These are phyloP conservation scores for Quercus berberidifolia DNA, from an alignment of 306 rosid species.

Conservation along the genomic window DNA sequence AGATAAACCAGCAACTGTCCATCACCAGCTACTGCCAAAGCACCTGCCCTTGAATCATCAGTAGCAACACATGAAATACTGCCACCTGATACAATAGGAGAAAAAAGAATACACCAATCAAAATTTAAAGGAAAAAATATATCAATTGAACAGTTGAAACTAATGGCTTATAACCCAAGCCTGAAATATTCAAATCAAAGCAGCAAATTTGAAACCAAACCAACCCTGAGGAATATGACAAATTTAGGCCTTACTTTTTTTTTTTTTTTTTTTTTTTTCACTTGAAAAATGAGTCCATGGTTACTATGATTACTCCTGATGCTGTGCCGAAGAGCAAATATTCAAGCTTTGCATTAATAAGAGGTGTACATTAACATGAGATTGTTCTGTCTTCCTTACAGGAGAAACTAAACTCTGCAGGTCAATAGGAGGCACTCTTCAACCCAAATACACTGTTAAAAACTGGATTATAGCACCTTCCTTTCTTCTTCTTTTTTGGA, in stretches of 20 bases:
- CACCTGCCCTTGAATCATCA: constrained; percentile 51
- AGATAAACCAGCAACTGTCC: not conserved
- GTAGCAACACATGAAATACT: constrained; percentile 58
- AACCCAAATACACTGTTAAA: not conserved
- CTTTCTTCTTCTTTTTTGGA: no score
- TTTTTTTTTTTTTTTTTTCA: no score
- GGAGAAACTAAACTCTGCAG: constrained; percentile 7
- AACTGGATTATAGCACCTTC: not conserved
- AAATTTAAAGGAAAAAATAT: not conserved
- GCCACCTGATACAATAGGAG: constrained; percentile 38
- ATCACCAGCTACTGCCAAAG: constrained; percentile 50
- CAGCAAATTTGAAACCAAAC: not conserved
- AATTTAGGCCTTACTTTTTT: not conserved
- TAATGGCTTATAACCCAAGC: not conserved
- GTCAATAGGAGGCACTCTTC: constrained; percentile 5
- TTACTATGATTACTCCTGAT: not conserved
- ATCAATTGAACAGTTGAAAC: not conserved
- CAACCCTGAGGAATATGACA: not conserved
- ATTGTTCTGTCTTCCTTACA: not conserved
- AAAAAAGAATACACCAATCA: not conserved
- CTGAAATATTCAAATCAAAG: not conserved
- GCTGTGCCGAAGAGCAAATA: not conserved
- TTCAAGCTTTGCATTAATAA: not conserved
- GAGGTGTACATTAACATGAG: not conserved
- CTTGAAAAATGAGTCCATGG: not conserved